Evolutionary conservation across 345 rosid species (phyloP).

Genomic region (Syzygium aqueum): DNA sequence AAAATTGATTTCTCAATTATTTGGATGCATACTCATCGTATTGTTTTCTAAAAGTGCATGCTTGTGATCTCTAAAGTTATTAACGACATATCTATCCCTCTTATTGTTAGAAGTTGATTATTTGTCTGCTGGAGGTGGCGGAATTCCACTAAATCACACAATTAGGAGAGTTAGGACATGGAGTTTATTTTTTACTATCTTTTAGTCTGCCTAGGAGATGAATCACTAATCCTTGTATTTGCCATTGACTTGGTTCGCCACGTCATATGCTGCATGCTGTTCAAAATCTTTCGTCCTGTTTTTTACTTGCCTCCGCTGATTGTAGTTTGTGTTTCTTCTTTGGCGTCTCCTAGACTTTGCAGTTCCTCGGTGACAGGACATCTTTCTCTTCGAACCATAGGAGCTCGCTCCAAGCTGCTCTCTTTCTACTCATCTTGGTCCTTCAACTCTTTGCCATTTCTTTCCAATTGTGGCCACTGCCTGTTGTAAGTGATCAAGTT

Average conservation of each 20-base stretch:
- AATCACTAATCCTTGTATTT: background rate
- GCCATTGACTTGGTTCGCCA: background rate
- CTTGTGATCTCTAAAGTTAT: background rate
- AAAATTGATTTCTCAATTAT: background rate
- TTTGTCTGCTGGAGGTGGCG: background rate
- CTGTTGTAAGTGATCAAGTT: background rate
- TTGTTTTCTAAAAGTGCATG: background rate
- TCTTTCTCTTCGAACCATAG: background rate
- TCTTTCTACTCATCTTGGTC: background rate
- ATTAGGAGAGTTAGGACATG: background rate
- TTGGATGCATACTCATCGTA: background rate
- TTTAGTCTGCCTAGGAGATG: background rate
- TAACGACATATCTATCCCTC: background rate
- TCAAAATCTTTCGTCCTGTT: background rate
- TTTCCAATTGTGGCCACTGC: background rate
- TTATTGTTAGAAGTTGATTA: background rate
- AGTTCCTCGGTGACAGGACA: slow-evolving; percentile 59
- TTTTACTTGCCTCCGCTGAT: slow-evolving; percentile 17
- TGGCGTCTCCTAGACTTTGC: slow-evolving; percentile 50
- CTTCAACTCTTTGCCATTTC: background rate
- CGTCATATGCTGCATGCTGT: background rate
- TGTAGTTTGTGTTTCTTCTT: slow-evolving; percentile 9
- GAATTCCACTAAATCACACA: background rate
- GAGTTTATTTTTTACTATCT: background rate
- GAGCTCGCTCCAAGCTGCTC: slow-evolving; percentile 9